Evolutionary conservation across 441 rosid species (phyloP).

Genomic region (Erysimum cheiri): DNA sequence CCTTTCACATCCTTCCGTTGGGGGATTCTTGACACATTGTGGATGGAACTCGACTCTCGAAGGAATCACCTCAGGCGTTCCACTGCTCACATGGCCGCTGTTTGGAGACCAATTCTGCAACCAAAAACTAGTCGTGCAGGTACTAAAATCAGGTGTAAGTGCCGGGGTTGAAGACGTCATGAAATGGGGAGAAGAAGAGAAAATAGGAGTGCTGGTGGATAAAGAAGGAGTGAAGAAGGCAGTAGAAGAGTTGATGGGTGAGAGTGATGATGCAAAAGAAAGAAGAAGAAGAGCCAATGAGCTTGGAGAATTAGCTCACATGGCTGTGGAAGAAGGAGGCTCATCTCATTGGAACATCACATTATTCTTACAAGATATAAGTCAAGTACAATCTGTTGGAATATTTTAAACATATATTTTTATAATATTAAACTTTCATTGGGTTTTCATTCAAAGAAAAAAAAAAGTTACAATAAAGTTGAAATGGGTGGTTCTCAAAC

Average conservation of each 20-base stretch:
- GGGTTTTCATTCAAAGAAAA: no score
- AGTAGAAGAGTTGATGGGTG: slow-evolving; percentile 49
- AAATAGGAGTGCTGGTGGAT: slow-evolving; percentile 40
- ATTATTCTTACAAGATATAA: not conserved
- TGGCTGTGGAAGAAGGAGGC: slow-evolving; percentile 58
- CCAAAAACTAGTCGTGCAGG: slow-evolving; percentile 50
- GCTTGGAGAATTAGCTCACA: slow-evolving; percentile 49
- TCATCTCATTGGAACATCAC: slow-evolving; percentile 47
- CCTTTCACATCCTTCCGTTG: slow-evolving; percentile 54
- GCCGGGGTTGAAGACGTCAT: slow-evolving; percentile 39
- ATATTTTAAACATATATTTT: not conserved
- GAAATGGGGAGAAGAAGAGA: slow-evolving; percentile 46
- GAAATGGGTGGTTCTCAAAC: no score
- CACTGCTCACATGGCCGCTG: slow-evolving; percentile 52
- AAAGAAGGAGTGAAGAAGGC: slow-evolving; percentile 48
- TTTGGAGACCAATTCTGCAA: slow-evolving; percentile 54
- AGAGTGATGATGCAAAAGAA: slow-evolving; percentile 48
- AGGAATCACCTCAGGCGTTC: slow-evolving; percentile 46
- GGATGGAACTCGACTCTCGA: slow-evolving; percentile 54
- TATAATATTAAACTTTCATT: no score
- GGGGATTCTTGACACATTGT: slow-evolving; percentile 62
- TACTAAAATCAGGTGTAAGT: slow-evolving; percentile 46
- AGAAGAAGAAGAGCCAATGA: slow-evolving; percentile 51
- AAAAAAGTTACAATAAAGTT: no score
- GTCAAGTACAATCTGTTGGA: not conserved